A percentile compares a stretch with the other conserved stretches of the same genome.
Conservation (phyloP, 2,329 filamentous ascomycete genomes). For the Alternaria conjuncta region DNA sequence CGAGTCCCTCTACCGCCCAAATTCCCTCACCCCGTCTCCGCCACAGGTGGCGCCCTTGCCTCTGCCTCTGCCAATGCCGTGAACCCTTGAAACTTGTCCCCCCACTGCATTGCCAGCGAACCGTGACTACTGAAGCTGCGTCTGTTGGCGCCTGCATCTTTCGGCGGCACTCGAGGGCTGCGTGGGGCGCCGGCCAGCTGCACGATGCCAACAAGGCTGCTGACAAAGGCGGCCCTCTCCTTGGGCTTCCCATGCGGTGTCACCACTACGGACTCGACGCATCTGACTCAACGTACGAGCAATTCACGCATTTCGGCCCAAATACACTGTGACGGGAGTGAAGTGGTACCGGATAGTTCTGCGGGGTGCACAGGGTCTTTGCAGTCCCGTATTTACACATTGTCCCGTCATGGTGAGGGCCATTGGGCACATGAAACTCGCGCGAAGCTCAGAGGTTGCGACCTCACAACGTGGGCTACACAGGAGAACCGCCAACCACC, state of each 20-base stretch:
- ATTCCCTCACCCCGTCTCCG: background rate
- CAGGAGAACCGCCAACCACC: background rate
- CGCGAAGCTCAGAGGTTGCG: background rate
- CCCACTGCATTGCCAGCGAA: background rate
- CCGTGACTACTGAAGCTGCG: background rate
- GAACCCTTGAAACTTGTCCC: background rate
- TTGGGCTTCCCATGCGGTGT: background rate
- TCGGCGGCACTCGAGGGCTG: slow-evolving; percentile 1
- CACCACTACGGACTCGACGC: background rate
- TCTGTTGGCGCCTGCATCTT: background rate
- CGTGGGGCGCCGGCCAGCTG: slow-evolving; percentile 3
- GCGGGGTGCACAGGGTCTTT: background rate
- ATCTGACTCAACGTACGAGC: background rate
- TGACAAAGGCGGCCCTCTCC: slow-evolving; percentile 12
- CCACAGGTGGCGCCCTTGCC: background rate
- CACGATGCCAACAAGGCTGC: slow-evolving; percentile 5
- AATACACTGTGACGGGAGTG: background rate
- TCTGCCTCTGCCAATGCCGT: background rate
- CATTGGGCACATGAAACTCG: background rate
- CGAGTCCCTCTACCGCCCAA: background rate
- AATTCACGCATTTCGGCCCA: background rate
- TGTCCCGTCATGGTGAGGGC: background rate
- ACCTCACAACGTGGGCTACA: background rate
- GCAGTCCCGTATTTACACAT: background rate
- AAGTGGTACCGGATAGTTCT: background rate